These are phyloP conservation scores for Mimosa bimucronata DNA, from an alignment of 306 rosid genomes.

Conservation along the genomic window DNA sequence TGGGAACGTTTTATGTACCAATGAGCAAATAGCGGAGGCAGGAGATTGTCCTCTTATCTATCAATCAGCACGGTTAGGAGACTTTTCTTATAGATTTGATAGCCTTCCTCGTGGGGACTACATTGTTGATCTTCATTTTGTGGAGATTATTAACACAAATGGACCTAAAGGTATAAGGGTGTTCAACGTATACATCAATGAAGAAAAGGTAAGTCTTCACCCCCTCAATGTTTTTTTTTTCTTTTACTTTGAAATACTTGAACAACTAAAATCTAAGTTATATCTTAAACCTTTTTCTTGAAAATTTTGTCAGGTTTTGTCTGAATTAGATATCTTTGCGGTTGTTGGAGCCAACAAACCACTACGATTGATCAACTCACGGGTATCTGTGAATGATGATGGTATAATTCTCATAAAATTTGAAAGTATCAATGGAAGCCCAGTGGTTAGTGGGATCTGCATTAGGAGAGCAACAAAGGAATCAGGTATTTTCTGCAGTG, in stretches of 20 bases:
- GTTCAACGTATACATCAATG: conserved; percentile 77
- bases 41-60: conserved; percentile 73
- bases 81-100: conserved; percentile 59
- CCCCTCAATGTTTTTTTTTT: neutral
- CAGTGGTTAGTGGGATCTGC: conserved; percentile 79
- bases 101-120: conserved; percentile 74
- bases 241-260: neutral
- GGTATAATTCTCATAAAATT: conserved; percentile 63
- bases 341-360: conserved; percentile 89
- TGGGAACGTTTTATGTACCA: conserved; percentile 66
- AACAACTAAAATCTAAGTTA: conserved; percentile 8
- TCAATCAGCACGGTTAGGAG: conserved; percentile 75
- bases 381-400: conserved; percentile 68
- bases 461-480: conserved; percentile 57
- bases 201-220: conserved; percentile 63
- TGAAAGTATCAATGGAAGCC: conserved; percentile 81
- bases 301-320: conserved; percentile 64
- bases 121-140: conserved; percentile 77
- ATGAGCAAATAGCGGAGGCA: conserved; percentile 65
- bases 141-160: conserved; percentile 71
- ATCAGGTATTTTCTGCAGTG: conserved; percentile 51
- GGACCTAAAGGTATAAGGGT: conserved; percentile 92
- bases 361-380: conserved; percentile 58
- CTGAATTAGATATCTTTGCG: conserved; percentile 77
- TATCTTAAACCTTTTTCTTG: conserved; percentile 22